Conservation (phyloP, 2,329 filamentous ascomycete species). For the Ophiostoma himal-ulmi region DNA sequence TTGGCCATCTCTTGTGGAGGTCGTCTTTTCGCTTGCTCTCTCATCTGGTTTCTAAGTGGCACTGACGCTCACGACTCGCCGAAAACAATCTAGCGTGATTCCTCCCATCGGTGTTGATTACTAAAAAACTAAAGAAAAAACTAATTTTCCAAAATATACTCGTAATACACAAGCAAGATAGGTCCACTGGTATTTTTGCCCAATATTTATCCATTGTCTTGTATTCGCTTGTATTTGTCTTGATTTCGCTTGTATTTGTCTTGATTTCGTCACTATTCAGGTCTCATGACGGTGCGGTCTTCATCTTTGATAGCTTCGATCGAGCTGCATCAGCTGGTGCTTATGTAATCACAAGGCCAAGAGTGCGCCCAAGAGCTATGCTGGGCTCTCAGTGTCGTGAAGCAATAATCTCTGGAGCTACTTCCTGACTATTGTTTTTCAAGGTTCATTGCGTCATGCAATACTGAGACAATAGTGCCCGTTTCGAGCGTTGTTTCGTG, state of each 20-base stretch:
- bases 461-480: not conserved
- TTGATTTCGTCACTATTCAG: not conserved
- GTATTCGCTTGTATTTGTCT: not conserved
- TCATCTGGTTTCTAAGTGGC: too few species aligned
- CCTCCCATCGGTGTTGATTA: not conserved
- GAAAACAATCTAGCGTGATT: not conserved
- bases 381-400: not conserved
- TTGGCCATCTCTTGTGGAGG: not conserved
- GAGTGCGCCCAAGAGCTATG: not conserved
- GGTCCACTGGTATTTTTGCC: conserved; percentile 4
- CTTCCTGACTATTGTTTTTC: not conserved
- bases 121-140: not conserved
- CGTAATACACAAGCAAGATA: not conserved
- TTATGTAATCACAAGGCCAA: not conserved
- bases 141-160: too few species aligned
- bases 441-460: not conserved
- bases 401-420: not conserved
- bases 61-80: not conserved
- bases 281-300: not conserved
- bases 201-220: not conserved
- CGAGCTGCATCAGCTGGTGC: not conserved
- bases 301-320: not conserved
- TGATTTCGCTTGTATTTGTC: not conserved
- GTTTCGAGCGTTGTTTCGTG: not conserved
- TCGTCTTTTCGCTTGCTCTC: not conserved